Percentiles rank a stretch among this genome's conserved stretches.
phyloP scores from a whole-genome alignment of 2,329 filamentous ascomycete genomes.

The Cucurbitaria berberidis region DNA sequence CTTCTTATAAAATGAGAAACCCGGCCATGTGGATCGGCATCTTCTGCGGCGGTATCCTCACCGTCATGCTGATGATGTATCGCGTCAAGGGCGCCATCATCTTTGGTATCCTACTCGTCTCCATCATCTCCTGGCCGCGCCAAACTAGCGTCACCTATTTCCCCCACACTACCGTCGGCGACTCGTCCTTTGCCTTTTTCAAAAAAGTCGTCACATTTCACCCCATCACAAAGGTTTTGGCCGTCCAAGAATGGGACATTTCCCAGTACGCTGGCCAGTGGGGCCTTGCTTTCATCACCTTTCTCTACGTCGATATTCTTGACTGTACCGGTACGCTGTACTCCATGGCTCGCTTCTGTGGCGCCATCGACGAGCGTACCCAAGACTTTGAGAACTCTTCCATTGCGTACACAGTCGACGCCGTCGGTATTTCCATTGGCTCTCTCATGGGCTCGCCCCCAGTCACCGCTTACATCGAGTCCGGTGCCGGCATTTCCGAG shows the following conservation, averaged over 20 bases:
- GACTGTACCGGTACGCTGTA: slow-evolving; percentile 87
- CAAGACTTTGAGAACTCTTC: slow-evolving; percentile 88
- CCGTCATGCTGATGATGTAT: slow-evolving; percentile 81
- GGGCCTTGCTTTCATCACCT: slow-evolving; percentile 82
- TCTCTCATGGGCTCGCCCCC: slow-evolving; percentile 78
- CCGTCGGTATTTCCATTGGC: slow-evolving; percentile 80
- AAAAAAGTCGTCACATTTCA: slow-evolving; percentile 87
- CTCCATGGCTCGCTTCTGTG: slow-evolving; percentile 85
- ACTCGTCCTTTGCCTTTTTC: slow-evolving; percentile 82
- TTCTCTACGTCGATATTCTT: slow-evolving; percentile 89
- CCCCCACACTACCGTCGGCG: slow-evolving; percentile 71
- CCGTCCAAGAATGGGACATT: slow-evolving; percentile 77
- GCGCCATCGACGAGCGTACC: slow-evolving; percentile 79
- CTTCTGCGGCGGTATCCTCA: slow-evolving; percentile 83
- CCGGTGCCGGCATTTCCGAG: slow-evolving; percentile 87
- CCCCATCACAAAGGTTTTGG: slow-evolving; percentile 71
- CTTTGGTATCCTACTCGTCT: slow-evolving; percentile 80
- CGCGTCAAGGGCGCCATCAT: slow-evolving; percentile 88
- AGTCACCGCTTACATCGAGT: slow-evolving; percentile 86
- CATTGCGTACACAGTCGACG: slow-evolving; percentile 83
- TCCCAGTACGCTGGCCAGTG: slow-evolving; percentile 74
- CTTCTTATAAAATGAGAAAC: slow-evolving; percentile 76
- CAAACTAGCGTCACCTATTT: slow-evolving; percentile 79
- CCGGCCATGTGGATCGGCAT: slow-evolving; percentile 88
- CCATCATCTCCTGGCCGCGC: slow-evolving; percentile 87